Evolutionary conservation across 768 basidiomycete species (phyloP).

Genomic region (Tricholoma saponaceum): DNA sequence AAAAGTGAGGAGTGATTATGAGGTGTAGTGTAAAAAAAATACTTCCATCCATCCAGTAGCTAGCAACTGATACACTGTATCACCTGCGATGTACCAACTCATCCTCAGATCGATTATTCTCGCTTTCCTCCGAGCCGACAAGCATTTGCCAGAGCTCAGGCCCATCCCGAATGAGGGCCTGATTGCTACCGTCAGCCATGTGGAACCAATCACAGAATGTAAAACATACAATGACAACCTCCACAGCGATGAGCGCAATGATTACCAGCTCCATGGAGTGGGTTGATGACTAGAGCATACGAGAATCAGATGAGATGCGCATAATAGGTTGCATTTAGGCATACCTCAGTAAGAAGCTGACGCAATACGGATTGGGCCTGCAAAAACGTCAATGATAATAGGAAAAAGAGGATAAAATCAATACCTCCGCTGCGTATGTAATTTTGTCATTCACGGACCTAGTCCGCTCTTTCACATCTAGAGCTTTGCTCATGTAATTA

Average conservation of each 20-base stretch:
- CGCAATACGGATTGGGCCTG: slow-evolving; percentile 85
- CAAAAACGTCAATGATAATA: slow-evolving; percentile 1
- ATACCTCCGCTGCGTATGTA: slow-evolving; percentile 81
- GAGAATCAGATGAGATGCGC: slow-evolving; percentile 2
- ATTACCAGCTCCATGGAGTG: slow-evolving; percentile 96
- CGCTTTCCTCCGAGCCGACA: slow-evolving; percentile 27
- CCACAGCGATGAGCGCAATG: slow-evolving; percentile 90
- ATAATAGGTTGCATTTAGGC: background rate
- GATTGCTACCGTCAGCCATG: background rate
- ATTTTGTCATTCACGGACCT: slow-evolving; percentile 88
- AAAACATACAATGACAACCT: slow-evolving; percentile 79
- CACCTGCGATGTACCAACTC: background rate
- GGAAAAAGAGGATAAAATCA: background rate
- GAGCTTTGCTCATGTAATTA: slow-evolving; percentile 75
- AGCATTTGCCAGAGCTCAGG: slow-evolving; percentile 70
- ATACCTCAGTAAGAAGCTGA: slow-evolving; percentile 83
- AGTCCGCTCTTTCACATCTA: slow-evolving; percentile 83
- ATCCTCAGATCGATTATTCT: slow-evolving; percentile 4
- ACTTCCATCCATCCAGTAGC: background rate
- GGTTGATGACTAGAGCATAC: slow-evolving; percentile 61
- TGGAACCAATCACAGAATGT: background rate
- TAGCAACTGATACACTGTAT: background rate
- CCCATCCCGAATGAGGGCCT: slow-evolving; percentile 77
- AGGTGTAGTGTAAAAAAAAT: background rate
- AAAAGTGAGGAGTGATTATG: background rate